These are phyloP conservation scores for Blastomyces silverae DNA, from an alignment of 2,329 filamentous ascomycete genomes.

Conservation along the genomic window DNA sequence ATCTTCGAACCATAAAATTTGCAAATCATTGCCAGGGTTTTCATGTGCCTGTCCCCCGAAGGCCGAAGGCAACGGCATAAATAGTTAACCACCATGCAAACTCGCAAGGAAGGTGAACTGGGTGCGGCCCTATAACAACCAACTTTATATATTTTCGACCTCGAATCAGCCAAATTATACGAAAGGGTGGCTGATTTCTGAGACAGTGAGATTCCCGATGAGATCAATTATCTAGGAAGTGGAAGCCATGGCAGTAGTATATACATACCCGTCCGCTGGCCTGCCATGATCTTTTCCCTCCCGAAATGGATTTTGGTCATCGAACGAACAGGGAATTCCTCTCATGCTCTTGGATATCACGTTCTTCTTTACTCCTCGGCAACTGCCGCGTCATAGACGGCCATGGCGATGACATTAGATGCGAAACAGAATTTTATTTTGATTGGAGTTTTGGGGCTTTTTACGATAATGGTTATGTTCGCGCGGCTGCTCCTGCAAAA, in stretches of 20 bases:
- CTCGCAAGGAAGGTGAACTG: background rate
- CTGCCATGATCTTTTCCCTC: background rate
- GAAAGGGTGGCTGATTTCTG: slow-evolving; percentile 6
- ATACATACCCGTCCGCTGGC: background rate
- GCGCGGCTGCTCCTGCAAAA: slow-evolving; percentile 15
- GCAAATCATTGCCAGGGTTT: background rate
- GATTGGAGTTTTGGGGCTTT: slow-evolving; percentile 15
- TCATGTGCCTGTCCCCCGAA: background rate
- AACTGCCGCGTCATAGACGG: background rate
- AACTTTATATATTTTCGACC: slow-evolving; percentile 3
- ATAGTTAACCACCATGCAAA: background rate
- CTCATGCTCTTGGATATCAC: background rate
- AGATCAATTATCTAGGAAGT: background rate
- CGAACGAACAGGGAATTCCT: background rate
- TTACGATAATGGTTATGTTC: slow-evolving; percentile 13
- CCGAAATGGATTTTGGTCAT: background rate
- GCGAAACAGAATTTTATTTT: slow-evolving; percentile 12
- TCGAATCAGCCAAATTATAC: background rate
- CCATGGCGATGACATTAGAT: slow-evolving; percentile 7
- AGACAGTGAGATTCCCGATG: slow-evolving; percentile 1
- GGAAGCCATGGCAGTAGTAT: background rate
- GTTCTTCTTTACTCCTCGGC: background rate
- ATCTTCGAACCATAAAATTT: slow-evolving; percentile 1
- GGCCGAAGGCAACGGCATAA: too few relatives aligned
- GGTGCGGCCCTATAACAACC: background rate